Evolutionary conservation across 305 asterid genomes (phyloP).

Genomic region (Caryopteris hybrid): DNA sequence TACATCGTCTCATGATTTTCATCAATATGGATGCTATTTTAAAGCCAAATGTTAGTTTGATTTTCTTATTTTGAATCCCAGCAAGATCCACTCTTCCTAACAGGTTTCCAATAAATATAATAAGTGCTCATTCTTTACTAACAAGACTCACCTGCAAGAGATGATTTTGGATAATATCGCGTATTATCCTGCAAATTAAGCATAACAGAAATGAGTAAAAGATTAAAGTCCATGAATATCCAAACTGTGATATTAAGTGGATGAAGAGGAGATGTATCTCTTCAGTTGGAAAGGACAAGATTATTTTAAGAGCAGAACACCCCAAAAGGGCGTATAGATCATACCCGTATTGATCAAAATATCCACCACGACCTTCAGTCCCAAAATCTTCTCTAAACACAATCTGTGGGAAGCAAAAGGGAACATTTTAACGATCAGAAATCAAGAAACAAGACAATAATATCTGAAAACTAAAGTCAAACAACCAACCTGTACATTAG

Average conservation of each 20-base stretch:
- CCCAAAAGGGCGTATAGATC: background rate
- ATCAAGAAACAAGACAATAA: background rate
- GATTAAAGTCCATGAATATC: background rate
- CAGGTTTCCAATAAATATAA: background rate
- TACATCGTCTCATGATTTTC: slow-evolving; percentile 5
- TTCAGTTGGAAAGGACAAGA: too few relatives aligned
- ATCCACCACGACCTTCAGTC: slow-evolving; percentile 98
- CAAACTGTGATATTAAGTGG: background rate
- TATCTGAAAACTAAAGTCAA: slow-evolving; percentile 1
- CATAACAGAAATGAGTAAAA: background rate
- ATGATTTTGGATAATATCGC: slow-evolving; percentile 88
- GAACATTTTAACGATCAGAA: background rate
- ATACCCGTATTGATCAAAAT: slow-evolving; percentile 92
- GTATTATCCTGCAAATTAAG: slow-evolving; percentile 60
- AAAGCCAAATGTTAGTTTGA: background rate
- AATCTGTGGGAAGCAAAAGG: slow-evolving; percentile 43
- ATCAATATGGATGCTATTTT: background rate
- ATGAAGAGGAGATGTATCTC: background rate
- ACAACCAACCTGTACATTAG: slow-evolving; percentile 67
- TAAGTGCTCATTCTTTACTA: background rate
- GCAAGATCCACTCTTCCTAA: background rate
- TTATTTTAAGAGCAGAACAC: too few relatives aligned
- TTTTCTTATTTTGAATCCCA: background rate
- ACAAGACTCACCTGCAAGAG: slow-evolving; percentile 57
- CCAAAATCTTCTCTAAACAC: slow-evolving; percentile 98